These are phyloP conservation scores for Dinochytrium kinnereticum DNA, from an alignment of 371 early-diverging fungal genomes.

Conservation along the genomic window DNA sequence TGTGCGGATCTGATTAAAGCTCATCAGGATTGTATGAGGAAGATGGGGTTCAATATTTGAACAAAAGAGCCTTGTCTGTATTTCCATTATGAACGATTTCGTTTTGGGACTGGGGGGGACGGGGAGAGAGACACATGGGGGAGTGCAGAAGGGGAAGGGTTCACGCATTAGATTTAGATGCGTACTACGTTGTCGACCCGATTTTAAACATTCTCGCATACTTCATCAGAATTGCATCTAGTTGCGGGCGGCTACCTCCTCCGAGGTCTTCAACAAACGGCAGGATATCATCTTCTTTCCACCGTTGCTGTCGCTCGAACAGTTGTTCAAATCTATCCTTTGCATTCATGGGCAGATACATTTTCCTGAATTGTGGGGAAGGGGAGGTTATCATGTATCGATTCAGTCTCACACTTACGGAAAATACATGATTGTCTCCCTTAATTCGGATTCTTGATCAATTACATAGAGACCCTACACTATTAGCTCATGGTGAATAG, in stretches of 20 bases:
- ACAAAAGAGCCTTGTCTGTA: too few species aligned
- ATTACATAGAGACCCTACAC: slow-evolving; percentile 4
- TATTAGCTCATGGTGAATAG: slow-evolving; percentile 1
- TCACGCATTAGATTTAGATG: background rate
- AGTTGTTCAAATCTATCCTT: slow-evolving; percentile 47
- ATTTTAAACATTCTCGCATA: slow-evolving; percentile 41
- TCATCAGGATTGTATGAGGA: slow-evolving; percentile 90
- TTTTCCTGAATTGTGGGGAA: slow-evolving; percentile 26
- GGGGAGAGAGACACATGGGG: too few species aligned
- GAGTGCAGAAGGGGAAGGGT: too few species aligned
- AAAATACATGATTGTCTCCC: slow-evolving; percentile 39
- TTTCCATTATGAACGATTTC: too few species aligned
- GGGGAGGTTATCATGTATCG: background rate
- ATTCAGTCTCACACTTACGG: slow-evolving; percentile 29
- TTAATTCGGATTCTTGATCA: background rate
- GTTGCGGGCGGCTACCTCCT: slow-evolving; percentile 32
- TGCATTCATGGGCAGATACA: slow-evolving; percentile 37
- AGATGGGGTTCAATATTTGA: slow-evolving; percentile 88
- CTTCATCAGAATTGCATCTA: slow-evolving; percentile 47
- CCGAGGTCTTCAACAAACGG: slow-evolving; percentile 49
- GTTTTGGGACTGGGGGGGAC: too few species aligned
- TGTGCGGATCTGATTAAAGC: slow-evolving; percentile 88
- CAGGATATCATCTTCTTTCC: slow-evolving; percentile 44
- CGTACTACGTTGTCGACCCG: slow-evolving; percentile 19
- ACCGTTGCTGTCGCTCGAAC: slow-evolving; percentile 41